Conservation (phyloP, 1,284 basidiomycete genomes). For the Ganoderma boninense region DNA sequence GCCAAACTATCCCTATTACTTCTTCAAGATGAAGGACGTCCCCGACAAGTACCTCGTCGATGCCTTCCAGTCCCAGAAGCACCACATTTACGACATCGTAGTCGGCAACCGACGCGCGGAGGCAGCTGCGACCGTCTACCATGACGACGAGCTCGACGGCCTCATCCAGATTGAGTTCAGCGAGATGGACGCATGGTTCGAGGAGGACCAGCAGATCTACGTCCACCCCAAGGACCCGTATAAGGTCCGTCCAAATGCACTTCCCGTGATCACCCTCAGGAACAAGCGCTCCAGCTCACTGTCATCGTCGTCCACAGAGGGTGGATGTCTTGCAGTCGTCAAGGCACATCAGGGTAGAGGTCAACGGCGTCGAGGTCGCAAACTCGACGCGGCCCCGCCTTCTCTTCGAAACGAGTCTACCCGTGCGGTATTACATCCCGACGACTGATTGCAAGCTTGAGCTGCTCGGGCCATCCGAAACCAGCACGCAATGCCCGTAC, state of each 20-base stretch:
- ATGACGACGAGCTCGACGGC: constrained; percentile 52
- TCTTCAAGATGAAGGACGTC: constrained; percentile 56
- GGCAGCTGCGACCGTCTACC: constrained; percentile 52
- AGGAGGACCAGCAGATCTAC: constrained; percentile 70
- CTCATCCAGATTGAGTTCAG: constrained; percentile 59
- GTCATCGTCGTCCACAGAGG: constrained; percentile 47
- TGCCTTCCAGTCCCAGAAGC: constrained; percentile 39
- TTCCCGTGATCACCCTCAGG: not conserved
- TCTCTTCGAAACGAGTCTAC: constrained; percentile 66
- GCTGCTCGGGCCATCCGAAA: constrained; percentile 55
- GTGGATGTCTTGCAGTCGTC: constrained; percentile 69
- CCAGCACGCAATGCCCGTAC: constrained; percentile 65
- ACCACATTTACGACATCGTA: constrained; percentile 54
- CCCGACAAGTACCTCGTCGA: constrained; percentile 48
- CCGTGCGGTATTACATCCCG: constrained; percentile 67
- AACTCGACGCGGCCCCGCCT: constrained; percentile 62
- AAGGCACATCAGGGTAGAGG: constrained; percentile 64
- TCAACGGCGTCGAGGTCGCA: constrained; percentile 68
- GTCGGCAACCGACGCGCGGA: constrained; percentile 50
- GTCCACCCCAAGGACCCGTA: constrained; percentile 74
- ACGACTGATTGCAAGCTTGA: constrained; percentile 62
- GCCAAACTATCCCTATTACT: constrained; percentile 61
- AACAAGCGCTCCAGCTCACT: constrained; percentile 4
- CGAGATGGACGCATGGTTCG: constrained; percentile 69
- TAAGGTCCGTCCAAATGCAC: constrained; percentile 53